Conservation (phyloP, 2,329 filamentous ascomycete genomes). For the Colletotrichum abscissum region DNA sequence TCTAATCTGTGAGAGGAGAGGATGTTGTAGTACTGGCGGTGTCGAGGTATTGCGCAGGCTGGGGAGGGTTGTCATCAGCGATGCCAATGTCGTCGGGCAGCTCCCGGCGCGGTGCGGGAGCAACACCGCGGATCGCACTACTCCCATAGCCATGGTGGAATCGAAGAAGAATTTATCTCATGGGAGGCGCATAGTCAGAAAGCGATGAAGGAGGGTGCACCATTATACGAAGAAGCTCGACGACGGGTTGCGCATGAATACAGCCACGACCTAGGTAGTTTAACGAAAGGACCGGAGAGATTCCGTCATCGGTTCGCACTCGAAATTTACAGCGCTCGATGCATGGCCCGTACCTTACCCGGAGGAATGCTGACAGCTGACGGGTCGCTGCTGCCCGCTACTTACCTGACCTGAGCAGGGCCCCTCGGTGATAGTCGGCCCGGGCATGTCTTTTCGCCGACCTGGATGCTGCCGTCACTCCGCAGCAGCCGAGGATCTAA, state of each 20-base stretch:
- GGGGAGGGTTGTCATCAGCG: slow-evolving; percentile 33
- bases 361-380: neutral
- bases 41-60: slow-evolving; percentile 31
- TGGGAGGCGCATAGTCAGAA: slow-evolving; percentile 32
- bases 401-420: neutral
- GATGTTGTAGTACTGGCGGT: slow-evolving; percentile 18
- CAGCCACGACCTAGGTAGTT: neutral
- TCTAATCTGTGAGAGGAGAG: slow-evolving; percentile 21
- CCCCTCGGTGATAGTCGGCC: slow-evolving; percentile 31
- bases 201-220: slow-evolving; percentile 11
- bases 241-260: slow-evolving; percentile 14
- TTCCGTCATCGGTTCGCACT: slow-evolving; percentile 29
- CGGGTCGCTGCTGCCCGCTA: slow-evolving; percentile 7
- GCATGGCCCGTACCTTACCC: neutral
- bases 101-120: slow-evolving; percentile 57
- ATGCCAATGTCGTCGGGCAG: slow-evolving; percentile 36
- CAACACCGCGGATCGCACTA: slow-evolving; percentile 59
- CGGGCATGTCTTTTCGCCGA: slow-evolving; percentile 15
- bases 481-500: slow-evolving; percentile 9
- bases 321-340: slow-evolving; percentile 25
- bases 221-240: slow-evolving; percentile 25
- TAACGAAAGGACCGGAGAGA: neutral
- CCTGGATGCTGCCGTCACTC: neutral
- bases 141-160: slow-evolving; percentile 49
- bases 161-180: slow-evolving; percentile 24